Evolutionary conservation across 1,284 basidiomycete species (phyloP).

Genomic region (Phlebopus sp.): DNA sequence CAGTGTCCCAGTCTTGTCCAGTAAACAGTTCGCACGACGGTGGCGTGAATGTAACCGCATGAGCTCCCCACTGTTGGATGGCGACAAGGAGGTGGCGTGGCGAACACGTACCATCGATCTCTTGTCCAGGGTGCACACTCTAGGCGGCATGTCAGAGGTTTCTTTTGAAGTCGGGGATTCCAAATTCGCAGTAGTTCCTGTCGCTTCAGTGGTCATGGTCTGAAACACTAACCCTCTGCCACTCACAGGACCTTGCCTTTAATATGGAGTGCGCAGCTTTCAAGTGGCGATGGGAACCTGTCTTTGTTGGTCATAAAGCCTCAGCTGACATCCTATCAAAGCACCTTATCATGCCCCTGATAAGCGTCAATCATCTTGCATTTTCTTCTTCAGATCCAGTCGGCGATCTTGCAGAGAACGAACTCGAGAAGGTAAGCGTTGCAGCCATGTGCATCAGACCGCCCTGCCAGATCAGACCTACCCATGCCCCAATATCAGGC

Average conservation of each 20-base stretch:
- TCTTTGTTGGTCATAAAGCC: constrained; percentile 55
- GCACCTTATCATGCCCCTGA: constrained; percentile 71
- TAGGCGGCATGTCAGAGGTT: constrained; percentile 54
- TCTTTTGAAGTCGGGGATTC: constrained; percentile 57
- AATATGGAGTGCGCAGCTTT: constrained; percentile 56
- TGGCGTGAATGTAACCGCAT: constrained; percentile 57
- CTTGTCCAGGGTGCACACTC: constrained; percentile 53
- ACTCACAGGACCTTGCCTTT: constrained; percentile 60
- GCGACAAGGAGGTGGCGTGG: constrained; percentile 55
- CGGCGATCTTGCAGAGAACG: constrained; percentile 48
- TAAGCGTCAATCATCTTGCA: constrained; percentile 63
- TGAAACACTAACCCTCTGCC: constrained; percentile 14
- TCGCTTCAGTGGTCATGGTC: constrained; percentile 1
- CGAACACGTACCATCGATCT: constrained; percentile 49
- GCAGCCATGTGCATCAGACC: constrained; percentile 5
- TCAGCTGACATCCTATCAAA: constrained; percentile 71
- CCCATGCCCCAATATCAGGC: constrained; percentile 38
- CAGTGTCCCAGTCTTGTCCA: constrained; percentile 46
- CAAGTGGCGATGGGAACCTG: constrained; percentile 77
- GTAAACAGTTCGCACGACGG: constrained; percentile 59
- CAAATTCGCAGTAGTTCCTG: constrained; percentile 49
- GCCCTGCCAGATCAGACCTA: constrained; percentile 3
- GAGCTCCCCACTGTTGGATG: constrained; percentile 27
- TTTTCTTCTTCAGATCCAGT: constrained; percentile 59
- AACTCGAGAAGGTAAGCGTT: constrained; percentile 62